These are phyloP conservation scores for Spiraea crenata DNA, from an alignment of 331 rosid species.

Conservation along the genomic window DNA sequence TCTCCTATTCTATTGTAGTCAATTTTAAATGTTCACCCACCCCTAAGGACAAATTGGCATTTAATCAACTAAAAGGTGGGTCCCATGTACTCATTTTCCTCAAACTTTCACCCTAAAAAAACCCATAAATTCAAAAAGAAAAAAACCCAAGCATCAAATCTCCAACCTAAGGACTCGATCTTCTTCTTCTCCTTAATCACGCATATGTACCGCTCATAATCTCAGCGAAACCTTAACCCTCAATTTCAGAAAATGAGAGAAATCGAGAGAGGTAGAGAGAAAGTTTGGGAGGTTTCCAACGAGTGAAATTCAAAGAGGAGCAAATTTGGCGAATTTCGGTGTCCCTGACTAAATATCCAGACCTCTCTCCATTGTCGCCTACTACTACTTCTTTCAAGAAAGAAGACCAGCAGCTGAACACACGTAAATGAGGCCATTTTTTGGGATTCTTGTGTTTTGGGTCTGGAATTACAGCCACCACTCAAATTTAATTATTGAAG, in stretches of 20 bases:
- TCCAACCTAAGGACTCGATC: conserved; percentile 88
- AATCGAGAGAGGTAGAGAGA: conserved; percentile 4
- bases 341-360: too few species aligned
- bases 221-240: conserved; percentile 37
- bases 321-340: conserved; percentile 14
- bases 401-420: background rate
- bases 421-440: conserved; percentile 3
- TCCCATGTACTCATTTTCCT: conserved; percentile 86
- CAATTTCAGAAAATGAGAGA: conserved; percentile 36
- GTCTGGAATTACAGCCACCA: background rate
- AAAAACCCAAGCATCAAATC: conserved; percentile 74
- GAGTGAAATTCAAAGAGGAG: conserved; percentile 29
- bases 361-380: too few species aligned
- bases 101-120: background rate
- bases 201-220: conserved; percentile 41
- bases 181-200: conserved; percentile 48
- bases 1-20: too few species aligned
- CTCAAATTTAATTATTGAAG: background rate
- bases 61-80: too few species aligned
- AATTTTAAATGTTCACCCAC: too few species aligned
- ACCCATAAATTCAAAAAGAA: conserved; percentile 3
- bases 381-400: too few species aligned
- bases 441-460: background rate
- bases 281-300: conserved; percentile 12
- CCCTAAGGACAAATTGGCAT: too few species aligned